Evolutionary conservation across 768 basidiomycete species (phyloP), one percentile per base, ranked within the genome.

Genomic region (Coprinopsis strossmayeri): DNA sequence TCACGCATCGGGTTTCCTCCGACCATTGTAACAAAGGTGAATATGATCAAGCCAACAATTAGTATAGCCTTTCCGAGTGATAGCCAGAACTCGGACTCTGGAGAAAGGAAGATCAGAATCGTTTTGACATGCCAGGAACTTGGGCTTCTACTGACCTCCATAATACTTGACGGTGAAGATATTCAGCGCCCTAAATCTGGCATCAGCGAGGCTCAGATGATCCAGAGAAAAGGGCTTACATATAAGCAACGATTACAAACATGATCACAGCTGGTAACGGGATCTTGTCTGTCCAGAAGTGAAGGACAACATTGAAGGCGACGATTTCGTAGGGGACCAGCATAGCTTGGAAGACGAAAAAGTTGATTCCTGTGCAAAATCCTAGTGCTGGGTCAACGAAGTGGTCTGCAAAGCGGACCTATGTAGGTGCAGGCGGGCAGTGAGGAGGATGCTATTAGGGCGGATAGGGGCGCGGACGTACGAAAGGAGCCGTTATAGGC

Each of bases 401-500:
- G 45, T 68, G 69, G 53, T 78, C 74, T 34, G 77, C 77, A 59
- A 76, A 87, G 52, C 84, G 79, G 23, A 77, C 69, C 73, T 74
- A 52, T 32, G 18, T 11, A n/a, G n/a, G n/a, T n/a, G n/a, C n/a
- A n/a, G 26, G 28, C 24, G 20, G 17, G 34, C 41, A 23, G 27
- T 18, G 35, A 5, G 27, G 20, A n/a, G 35, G 11, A 34, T 10
- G 26, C 32, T 34, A 39, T 17, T 24, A 37, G 21, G 12, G 46
- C 26, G n/a, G 30, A 20, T 41, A 38, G 1, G 30, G 28, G 23
- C 10, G n/a, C 20, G 18, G 49, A 59, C 72, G 34, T 50, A 85
- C 81, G 60, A 87, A 88, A 3, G 84, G 81, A 3, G 87, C 86
- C 4, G 84, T 79, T 54, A 89, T 81, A 3, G 87, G 87, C 3